Evolutionary conservation across 2,329 filamentous ascomycete species (phyloP), one percentile per base, ranked within the genome.

Genomic region (Botrytis aclada): DNA sequence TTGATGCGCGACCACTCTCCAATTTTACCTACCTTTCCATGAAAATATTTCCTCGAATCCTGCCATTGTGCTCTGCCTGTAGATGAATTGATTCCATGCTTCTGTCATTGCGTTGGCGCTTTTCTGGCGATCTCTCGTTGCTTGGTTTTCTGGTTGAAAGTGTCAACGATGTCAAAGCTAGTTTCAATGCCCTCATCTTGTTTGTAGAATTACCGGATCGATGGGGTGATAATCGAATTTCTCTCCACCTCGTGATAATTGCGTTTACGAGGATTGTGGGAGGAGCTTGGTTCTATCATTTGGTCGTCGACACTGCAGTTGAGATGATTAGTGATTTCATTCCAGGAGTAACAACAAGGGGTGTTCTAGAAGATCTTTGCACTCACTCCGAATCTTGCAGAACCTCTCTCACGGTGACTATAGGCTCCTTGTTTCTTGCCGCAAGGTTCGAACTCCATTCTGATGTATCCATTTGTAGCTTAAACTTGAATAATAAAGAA

Each of bases 91-190:
- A 37, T 56, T 10, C 41, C 7, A 58, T 10, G 9, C 16, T 32
- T 43, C 29, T 47, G 18, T 18, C 29, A 16, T 39, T 54, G 25
- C 70, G 37, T 14, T 60, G 70, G 18, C 70, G 62, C 39, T 72
- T 72, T 29, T 47, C 65, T 72, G 70, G 70, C 16, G 70, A 72
- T 45, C 67, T 54, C 10, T 58, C 37, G 22, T n/a, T 58, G 58
- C n/a, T 56, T 37, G 25, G 22, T 7, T 34, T 65, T 67, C 70
- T 67, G 10, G 3, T 56, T 14, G 37, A 45, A 43, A 37, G 32
- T 56, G 45, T 72, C 34, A 72, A 62, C 61, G 12, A 41, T 18
- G 47, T 43, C 20, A 63, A 39, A 63, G 8, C 43, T 4, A 12
- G 39, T 25, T 67, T 20, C 8, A 41, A 56, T 32, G 65, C 14